Percentiles rank a stretch among this genome's conserved stretches.
Conservation (phyloP, 768 basidiomycete genomes). For the Auricularia cornea region DNA sequence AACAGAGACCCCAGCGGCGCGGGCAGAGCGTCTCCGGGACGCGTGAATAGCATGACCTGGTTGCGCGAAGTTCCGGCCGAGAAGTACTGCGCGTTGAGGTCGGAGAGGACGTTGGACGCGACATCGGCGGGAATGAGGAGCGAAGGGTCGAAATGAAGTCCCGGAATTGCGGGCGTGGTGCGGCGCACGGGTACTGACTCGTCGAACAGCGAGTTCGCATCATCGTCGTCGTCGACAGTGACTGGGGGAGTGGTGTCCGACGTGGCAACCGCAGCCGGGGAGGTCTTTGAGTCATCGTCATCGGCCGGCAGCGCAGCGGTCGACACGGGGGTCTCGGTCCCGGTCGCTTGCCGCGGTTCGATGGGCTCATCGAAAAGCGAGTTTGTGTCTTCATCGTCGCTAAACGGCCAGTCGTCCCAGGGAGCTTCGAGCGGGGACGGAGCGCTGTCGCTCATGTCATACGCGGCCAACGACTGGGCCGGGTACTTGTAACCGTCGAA, state of each 20-base stretch:
- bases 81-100: constrained; percentile 37
- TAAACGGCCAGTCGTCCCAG: background rate
- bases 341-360: background rate
- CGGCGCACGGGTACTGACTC: constrained; percentile 20
- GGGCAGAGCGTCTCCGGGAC: background rate
- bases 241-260: background rate
- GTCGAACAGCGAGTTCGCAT: constrained; percentile 6
- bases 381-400: constrained; percentile 19
- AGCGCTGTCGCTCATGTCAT: background rate
- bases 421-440: background rate
- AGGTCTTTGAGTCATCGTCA: too few relatives aligned
- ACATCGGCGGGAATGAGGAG: constrained; percentile 43
- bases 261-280: too few relatives aligned
- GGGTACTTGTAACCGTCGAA: background rate
- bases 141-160: constrained; percentile 52
- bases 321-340: too few relatives aligned
- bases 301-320: too few relatives aligned
- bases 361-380: constrained; percentile 45
- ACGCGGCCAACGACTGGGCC: background rate
- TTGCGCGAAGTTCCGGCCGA: constrained; percentile 35
- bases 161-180: constrained; percentile 49
- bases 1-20: constrained; percentile 42
- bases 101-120: constrained; percentile 34
- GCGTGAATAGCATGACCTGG: constrained; percentile 76
- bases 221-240: constrained; percentile 2